These are phyloP conservation scores for Ascoidea rubescens DNA, from an alignment of 805 yeast genomes.

Conservation along the genomic window DNA sequence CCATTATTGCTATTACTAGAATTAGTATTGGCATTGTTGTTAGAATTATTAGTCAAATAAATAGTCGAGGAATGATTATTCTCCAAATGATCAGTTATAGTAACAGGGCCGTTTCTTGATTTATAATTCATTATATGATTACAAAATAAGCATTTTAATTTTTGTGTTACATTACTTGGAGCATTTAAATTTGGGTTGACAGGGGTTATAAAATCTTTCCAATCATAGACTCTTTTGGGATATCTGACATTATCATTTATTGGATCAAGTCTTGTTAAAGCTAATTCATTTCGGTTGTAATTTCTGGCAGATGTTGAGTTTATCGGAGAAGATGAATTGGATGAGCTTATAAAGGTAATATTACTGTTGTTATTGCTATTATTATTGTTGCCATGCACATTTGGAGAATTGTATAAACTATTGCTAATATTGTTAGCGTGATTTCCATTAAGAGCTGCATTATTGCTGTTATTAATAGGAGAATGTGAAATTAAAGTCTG, in stretches of 20 bases:
- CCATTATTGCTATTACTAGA: not conserved
- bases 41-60: not conserved
- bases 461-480: not conserved
- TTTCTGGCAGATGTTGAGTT: not conserved
- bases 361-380: too few relatives aligned
- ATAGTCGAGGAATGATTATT: conserved; percentile 5
- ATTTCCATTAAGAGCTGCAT: not conserved
- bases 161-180: not conserved
- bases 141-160: not conserved
- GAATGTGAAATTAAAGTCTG: not conserved
- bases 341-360: not conserved
- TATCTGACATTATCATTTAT: too few relatives aligned
- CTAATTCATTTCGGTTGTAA: not conserved
- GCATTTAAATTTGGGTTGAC: not conserved
- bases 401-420: not conserved
- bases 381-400: too few relatives aligned
- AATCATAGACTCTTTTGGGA: not conserved
- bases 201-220: not conserved
- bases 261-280: not conserved
- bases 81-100: conserved; percentile 8
- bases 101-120: conserved; percentile 10
- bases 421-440: too few relatives aligned
- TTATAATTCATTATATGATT: conserved; percentile 1
- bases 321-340: not conserved
- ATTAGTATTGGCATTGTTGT: not conserved